Evolutionary conservation across 2,329 filamentous ascomycete species (phyloP), one percentile per base, ranked within the genome.

Genomic region (Hirsutella minnesotensis): DNA sequence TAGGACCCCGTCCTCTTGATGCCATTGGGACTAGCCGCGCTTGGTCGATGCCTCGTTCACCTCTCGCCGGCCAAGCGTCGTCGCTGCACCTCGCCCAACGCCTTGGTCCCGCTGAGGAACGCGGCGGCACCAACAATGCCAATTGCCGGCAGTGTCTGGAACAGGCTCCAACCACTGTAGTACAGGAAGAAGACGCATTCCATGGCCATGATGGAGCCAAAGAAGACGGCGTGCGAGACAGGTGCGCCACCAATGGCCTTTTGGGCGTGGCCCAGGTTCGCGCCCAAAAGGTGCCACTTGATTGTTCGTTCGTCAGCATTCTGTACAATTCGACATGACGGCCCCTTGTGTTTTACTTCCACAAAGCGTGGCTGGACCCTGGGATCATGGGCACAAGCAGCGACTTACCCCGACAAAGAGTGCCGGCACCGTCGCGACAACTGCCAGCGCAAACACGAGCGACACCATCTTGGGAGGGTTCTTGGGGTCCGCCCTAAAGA

Each of bases 111-210:
- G 59, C 86, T 95, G 48, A 96, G 63, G 58, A 94, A 86, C 10
- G 86, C 78, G 43, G 88, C 75, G 21, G 75, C 64, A 15, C 81
- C 79, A 24, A 92, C 75, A 36, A 80, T 65, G 29, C 71, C 71
- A 42, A 83, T 79, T 21, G 79, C 80, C 4, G 88, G 89, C 40
- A 98, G 70, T 13, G 79, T 79, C 69, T 95, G 83, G 73, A 96
- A 95, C 38, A 98, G 71, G 57, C 82, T 95, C 89, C 90, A 95
- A 57, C 68, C 78, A 42, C 77, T 83, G 66, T 96, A 96, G 73
- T 98, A 98, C 51, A 95, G 67, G 69, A 92, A 90, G 67, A 98
- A 95, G 44, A 95, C 80, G 15, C 77, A 84, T 63, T 98, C 92
- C 70, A 98, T 85, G 19, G 81, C 79, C 33, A 95, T 47, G 44